Evolutionary conservation across 257 asterid species (phyloP).

Genomic region (Hygrophila difformis): DNA sequence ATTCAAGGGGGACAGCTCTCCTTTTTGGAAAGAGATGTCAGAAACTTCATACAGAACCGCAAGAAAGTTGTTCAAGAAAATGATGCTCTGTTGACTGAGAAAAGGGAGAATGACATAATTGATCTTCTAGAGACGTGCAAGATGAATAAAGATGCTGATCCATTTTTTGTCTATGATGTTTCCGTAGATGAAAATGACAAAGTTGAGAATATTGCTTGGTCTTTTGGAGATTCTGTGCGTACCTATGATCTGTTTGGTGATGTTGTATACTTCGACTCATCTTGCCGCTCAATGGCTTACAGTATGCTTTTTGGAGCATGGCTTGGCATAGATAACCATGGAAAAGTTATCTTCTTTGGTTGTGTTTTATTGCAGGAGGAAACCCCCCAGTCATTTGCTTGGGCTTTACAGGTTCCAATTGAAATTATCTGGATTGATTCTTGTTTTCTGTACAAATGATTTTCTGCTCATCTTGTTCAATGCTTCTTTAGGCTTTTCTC

Average conservation of each 20-base stretch:
- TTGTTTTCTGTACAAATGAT: conserved; percentile 5
- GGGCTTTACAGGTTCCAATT: conserved; percentile 50
- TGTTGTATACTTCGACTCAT: conserved; percentile 52
- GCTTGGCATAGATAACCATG: conserved; percentile 59
- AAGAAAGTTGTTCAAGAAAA: conserved; percentile 44
- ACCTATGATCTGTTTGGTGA: conserved; percentile 51
- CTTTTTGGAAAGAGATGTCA: conserved; percentile 62
- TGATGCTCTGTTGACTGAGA: conserved; percentile 51
- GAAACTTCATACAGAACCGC: conserved; percentile 59
- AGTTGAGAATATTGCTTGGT: conserved; percentile 68
- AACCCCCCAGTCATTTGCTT: conserved; percentile 33
- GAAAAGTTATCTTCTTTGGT: conserved; percentile 45
- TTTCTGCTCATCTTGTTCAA: conserved; percentile 18
- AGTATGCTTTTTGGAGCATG: conserved; percentile 52
- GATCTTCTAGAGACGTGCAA: conserved; percentile 60
- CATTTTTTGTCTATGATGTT: conserved; percentile 45
- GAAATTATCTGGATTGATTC: conserved; percentile 9
- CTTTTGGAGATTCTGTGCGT: conserved; percentile 43
- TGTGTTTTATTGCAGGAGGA: conserved; percentile 61
- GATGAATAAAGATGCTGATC: conserved; percentile 43
- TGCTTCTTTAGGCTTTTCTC: conserved; percentile 42
- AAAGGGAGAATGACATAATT: conserved; percentile 40
- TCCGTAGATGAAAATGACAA: conserved; percentile 42
- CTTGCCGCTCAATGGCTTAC: conserved; percentile 37
- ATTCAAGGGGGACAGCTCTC: conserved; percentile 51